Evolutionary conservation across 306 rosid species (phyloP), one percentile per base, ranked within the genome.

Genomic region (Alnus glutinosa): DNA sequence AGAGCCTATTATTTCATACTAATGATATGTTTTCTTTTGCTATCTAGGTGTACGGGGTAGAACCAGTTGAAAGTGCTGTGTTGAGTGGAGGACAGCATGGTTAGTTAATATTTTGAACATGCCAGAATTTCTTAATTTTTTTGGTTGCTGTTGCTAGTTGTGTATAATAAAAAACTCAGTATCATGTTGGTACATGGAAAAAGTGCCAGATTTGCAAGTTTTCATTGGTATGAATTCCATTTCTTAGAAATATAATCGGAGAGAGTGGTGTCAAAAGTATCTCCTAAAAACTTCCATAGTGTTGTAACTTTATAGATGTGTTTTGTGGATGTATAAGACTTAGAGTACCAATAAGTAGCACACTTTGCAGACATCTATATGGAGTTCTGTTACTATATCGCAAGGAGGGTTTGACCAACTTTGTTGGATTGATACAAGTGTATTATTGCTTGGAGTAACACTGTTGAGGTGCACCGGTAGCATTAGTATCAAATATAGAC

Each of bases 31-130:
- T 14, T 78, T 57, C 3, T 51, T 63, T 78, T 61, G 16, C 19
- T 47, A 10, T 71, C 28, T 71, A 92, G 98, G 83, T 94, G 30
- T 88, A 86, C 83, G 97, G 92, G 37, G 89, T 94, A 57, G 97
- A 94, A 84, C 98, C 98, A 44, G 73, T 51, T 55, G 98, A 94
- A 84, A 94, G 97, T 84, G 84, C 97, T 61, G 87, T 92, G 67
- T 81, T 94, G 82, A 90, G 49, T 79, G 97, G 98, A 82, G 97
- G 97, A 86, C 48, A 63, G 50, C 87, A 86, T 74, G 95, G 98
- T 94, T 84, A 85, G 86, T 79, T 12, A 73, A 6, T 18, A 18
- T 55, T 55, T 7, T 18, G 61, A 4, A 19, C 61, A 55, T 54
- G 23, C 58, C 7, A 6, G 1, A 3, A 54, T 18, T 55, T 19